Conservation (phyloP, 1,284 basidiomycete species). For the Melampsora americana region DNA sequence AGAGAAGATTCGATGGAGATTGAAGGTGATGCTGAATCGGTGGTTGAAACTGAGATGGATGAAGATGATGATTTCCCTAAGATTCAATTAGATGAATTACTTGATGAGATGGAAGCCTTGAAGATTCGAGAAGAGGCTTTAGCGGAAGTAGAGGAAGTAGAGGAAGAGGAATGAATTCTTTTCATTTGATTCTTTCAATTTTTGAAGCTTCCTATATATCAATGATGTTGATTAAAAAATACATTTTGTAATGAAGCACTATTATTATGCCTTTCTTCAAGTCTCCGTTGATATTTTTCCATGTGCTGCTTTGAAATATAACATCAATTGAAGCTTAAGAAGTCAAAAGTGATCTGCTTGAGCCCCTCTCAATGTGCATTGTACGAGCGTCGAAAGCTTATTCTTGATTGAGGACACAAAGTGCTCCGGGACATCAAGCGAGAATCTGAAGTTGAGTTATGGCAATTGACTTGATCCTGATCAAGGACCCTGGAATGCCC, state of each 20-base stretch:
- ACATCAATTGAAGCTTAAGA: no score
- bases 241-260: not conserved
- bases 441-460: no score
- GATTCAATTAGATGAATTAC: conserved; percentile 76
- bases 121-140: conserved; percentile 51
- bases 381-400: no score
- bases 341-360: no score
- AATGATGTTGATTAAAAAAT: not conserved
- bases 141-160: conserved; percentile 27
- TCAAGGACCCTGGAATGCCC: no score
- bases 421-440: no score
- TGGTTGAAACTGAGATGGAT: conserved; percentile 56
- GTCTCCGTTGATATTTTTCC: no score
- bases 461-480: no score
- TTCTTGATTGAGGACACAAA: no score
- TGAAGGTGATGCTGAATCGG: conserved; percentile 58
- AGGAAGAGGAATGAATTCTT: not conserved
- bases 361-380: no score
- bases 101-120: conserved; percentile 79
- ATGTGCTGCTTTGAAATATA: no score
- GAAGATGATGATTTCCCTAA: conserved; percentile 88
- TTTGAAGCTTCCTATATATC: not conserved
- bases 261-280: no score
- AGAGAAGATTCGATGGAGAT: conserved; percentile 66
- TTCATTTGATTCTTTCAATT: not conserved